These are phyloP conservation scores for Solanum peruvianum DNA, from an alignment of 257 asterid species.

Conservation along the genomic window DNA sequence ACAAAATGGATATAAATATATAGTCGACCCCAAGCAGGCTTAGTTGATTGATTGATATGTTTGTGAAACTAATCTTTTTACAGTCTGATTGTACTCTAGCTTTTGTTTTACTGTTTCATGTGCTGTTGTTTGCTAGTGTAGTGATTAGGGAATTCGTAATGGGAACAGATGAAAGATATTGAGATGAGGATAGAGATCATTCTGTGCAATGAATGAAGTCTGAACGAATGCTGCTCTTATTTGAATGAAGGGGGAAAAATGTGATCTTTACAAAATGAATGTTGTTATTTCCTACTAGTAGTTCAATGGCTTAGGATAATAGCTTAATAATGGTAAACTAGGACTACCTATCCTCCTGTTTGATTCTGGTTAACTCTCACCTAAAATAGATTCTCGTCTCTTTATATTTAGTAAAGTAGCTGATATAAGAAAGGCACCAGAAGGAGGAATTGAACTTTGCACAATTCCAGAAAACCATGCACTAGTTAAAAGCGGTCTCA, in stretches of 20 bases:
- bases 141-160: background rate
- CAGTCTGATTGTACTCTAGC: background rate
- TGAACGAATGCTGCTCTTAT: background rate
- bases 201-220: background rate
- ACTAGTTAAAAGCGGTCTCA: background rate
- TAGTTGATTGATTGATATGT: background rate
- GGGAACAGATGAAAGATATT: background rate
- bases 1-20: background rate
- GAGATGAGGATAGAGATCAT: background rate
- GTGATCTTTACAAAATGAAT: background rate
- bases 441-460: background rate
- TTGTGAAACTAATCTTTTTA: background rate
- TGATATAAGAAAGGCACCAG: background rate
- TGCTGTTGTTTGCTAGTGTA: background rate
- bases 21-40: background rate
- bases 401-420: background rate
- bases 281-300: background rate
- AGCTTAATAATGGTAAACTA: background rate
- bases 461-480: background rate
- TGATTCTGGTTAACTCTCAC: background rate
- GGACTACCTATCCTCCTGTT: background rate
- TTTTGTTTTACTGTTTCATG: background rate
- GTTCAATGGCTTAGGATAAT: background rate
- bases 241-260: background rate
- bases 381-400: background rate